Percentiles rank a stretch among this genome's conserved stretches.
phyloP scores from a whole-genome alignment of 805 yeast species.

The Pichia eremophila region DNA sequence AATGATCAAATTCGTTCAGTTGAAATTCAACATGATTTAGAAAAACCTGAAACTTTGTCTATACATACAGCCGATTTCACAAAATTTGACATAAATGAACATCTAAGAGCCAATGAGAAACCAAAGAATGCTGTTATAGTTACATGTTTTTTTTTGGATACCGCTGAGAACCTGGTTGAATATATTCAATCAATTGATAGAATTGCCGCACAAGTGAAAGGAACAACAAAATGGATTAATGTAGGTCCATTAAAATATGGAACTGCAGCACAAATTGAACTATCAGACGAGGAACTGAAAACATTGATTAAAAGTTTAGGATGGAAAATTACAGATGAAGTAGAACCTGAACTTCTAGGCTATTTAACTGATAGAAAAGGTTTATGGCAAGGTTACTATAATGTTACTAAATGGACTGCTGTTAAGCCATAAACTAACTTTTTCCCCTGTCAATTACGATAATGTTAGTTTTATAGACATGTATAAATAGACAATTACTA shows the following conservation, averaged over 20 bases:
- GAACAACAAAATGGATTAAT: conserved; percentile 66
- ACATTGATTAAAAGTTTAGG: conserved; percentile 48
- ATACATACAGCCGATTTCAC: conserved; percentile 58
- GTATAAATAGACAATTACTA: too few relatives aligned
- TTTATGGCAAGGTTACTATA: conserved; percentile 73
- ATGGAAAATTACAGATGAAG: conserved; percentile 42
- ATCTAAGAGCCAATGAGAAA: conserved; percentile 2
- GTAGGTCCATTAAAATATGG: conserved; percentile 93
- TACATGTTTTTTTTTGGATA: conserved; percentile 77
- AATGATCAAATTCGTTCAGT: conserved; percentile 44
- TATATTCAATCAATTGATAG: conserved; percentile 59
- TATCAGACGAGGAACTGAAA: conserved; percentile 60
- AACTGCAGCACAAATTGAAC: conserved; percentile 67
- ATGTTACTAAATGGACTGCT: conserved; percentile 48
- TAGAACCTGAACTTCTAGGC: conserved; percentile 37
- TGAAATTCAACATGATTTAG: conserved; percentile 18
- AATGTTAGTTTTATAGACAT: too few relatives aligned
- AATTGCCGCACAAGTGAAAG: conserved; percentile 25
- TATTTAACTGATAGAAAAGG: conserved; percentile 59
- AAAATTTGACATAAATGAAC: conserved; percentile 31
- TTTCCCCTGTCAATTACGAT: too few relatives aligned
- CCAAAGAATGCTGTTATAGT: conserved; percentile 46
- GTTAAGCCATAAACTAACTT: conserved; percentile 2
- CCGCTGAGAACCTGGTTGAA: conserved; percentile 77
- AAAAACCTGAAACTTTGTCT: conserved; percentile 38